phyloP scores from a whole-genome alignment of 2,329 filamentous ascomycete genomes.

The Rhynchosporium agropyri region DNA sequence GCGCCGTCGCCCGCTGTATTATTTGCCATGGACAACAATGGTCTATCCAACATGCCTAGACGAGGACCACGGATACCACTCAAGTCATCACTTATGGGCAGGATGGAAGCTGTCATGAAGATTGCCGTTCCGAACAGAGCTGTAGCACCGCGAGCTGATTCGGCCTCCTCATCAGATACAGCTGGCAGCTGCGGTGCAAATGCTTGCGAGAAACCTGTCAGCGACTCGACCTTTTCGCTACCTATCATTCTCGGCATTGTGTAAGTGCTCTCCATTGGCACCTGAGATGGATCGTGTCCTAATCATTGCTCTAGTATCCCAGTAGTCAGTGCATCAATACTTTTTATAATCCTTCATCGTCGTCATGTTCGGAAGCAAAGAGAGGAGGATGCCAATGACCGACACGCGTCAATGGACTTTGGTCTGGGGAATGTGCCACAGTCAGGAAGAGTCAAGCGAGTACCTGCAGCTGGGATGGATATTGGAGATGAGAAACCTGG shows the following conservation, averaged over 20 bases:
- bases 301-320: conserved; percentile 64
- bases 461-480: conserved; percentile 16
- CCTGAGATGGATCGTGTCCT: not conserved
- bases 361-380: conserved; percentile 72
- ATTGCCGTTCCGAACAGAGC: conserved; percentile 35
- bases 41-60: conserved; percentile 36
- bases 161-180: conserved; percentile 29
- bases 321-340: conserved; percentile 63
- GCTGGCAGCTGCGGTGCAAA: conserved; percentile 45
- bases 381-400: conserved; percentile 80
- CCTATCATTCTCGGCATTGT: conserved; percentile 70
- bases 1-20: conserved; percentile 6
- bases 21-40: conserved; percentile 33
- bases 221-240: conserved; percentile 58
- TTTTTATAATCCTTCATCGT: conserved; percentile 78
- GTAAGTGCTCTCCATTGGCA: conserved; percentile 55
- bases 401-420: conserved; percentile 91
- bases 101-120: conserved; percentile 35
- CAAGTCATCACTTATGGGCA: conserved; percentile 28
- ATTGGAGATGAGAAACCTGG: conserved; percentile 24
- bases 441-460: conserved; percentile 31
- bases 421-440: conserved; percentile 64
- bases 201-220: conserved; percentile 63
- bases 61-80: conserved; percentile 35
- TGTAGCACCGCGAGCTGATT: conserved; percentile 32